Evolutionary conservation across 2,329 filamentous ascomycete genomes (phyloP), one percentile per base, ranked within the genome.

Genomic region (Trichoderma sp.): DNA sequence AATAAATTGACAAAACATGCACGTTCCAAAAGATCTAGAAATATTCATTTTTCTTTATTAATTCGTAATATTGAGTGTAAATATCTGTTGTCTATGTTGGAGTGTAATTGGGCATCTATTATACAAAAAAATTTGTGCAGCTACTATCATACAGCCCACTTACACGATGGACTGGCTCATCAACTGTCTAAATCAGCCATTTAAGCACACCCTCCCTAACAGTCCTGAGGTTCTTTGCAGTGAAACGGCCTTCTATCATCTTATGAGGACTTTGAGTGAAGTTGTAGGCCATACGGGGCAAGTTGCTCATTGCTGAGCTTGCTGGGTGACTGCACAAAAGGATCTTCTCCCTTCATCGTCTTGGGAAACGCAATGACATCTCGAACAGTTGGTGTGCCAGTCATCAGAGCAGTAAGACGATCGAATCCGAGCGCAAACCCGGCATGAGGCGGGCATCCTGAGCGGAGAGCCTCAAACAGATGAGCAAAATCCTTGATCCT

Each of bases 291-390:
- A 71, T 87, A 87, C 0, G 82, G 83, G 63, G 74, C 76, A 65
- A 86, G 77, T 72, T 86, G 81, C 60, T 87, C 86, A 69, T 87
- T 81, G 0, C 86, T 91, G 72, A 97, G 83, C 71, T 78, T 79
- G 61, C 89, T 89, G 0, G 96, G 96, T 71, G 92, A 92, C 74
- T 88, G 89, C 3, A 97, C 93, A 79, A 97, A 87, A 68, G 89
- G 80, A 80, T 99, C 96, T 76, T 97, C 92, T 0, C 96, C 94
- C 77, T 90, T 94, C 70, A 93, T 94, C 71, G 89, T 94, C 83
- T 99, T 99, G 0, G 96, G 96, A 76, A 99, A 99, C 0, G 94
- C 94, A 79, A 99, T 97, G 1, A 99, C 95, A 81, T 99, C 95
- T 70, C 92, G 85, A 3, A 99, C 91, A 1, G 91, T 94, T 13